These are phyloP conservation scores for Camellia lanceoleosa DNA, from an alignment of 148 eudicot genomes.

Conservation along the genomic window DNA sequence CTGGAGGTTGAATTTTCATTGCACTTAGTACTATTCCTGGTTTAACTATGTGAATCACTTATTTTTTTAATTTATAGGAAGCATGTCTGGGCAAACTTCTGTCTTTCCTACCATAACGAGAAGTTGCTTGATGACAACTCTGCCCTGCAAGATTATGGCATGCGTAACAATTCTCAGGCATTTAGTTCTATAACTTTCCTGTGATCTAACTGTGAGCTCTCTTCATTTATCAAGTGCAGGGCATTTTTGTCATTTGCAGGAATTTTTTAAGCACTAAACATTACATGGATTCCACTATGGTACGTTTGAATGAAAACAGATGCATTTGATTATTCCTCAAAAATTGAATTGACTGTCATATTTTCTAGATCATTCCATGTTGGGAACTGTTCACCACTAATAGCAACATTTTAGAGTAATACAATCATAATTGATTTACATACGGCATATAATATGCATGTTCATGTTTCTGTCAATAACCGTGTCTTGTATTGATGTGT, in stretches of 20 bases:
- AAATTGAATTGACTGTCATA: too few species aligned
- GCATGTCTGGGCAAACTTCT: slow-evolving; percentile 89
- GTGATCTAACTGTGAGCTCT: neutral
- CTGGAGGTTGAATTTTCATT: too few species aligned
- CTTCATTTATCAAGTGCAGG: neutral
- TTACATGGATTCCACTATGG: too few species aligned
- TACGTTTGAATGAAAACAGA: too few species aligned
- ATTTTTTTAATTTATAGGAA: slow-evolving; percentile 48
- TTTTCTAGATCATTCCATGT: neutral
- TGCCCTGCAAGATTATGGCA: slow-evolving; percentile 67
- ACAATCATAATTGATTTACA: neutral
- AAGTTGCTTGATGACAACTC: slow-evolving; percentile 69
- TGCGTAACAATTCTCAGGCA: slow-evolving; percentile 89
- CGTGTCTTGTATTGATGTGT: too few species aligned
- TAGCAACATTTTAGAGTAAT: neutral
- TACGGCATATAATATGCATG: too few species aligned
- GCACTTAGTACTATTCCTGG: neutral
- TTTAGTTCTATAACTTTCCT: neutral
- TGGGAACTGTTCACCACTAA: neutral
- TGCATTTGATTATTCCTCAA: neutral
- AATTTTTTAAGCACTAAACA: neutral
- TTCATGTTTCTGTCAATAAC: too few species aligned
- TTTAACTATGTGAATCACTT: neutral
- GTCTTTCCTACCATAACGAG: slow-evolving; percentile 68
- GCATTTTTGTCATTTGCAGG: neutral